phyloP scores from a whole-genome alignment of 2,329 filamentous ascomycete genomes.

The Cucurbitaria berberidis region DNA sequence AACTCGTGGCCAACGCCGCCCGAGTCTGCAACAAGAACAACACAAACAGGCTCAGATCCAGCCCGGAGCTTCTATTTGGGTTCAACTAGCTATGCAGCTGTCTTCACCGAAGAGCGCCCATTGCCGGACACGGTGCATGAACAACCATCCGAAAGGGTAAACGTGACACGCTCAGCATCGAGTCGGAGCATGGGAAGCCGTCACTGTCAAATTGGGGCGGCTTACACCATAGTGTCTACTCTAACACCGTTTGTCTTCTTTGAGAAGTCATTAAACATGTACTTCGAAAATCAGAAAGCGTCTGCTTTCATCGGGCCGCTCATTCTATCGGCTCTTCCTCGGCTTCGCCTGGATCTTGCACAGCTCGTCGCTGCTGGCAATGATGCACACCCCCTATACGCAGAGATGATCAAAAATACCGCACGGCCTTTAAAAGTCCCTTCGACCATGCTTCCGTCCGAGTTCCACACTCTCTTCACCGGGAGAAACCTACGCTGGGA shows the following conservation, averaged over 20 bases:
- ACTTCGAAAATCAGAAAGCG: slow-evolving; percentile 36
- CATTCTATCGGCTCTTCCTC: slow-evolving; percentile 38
- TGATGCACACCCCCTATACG: slow-evolving; percentile 29
- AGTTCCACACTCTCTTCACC: slow-evolving; percentile 44
- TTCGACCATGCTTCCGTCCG: slow-evolving; percentile 36
- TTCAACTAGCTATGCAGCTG: slow-evolving; percentile 46
- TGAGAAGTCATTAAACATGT: slow-evolving; percentile 34
- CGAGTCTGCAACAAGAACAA: slow-evolving; percentile 30
- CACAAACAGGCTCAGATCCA: slow-evolving; percentile 28
- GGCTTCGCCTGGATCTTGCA: slow-evolving; percentile 39
- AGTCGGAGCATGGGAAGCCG: slow-evolving; percentile 29
- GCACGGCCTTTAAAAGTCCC: slow-evolving; percentile 40
- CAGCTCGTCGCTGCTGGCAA: slow-evolving; percentile 24
- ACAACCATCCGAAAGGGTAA: slow-evolving; percentile 34
- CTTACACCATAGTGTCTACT: slow-evolving; percentile 36
- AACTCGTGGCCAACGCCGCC: slow-evolving; percentile 41
- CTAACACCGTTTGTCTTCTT: slow-evolving; percentile 38
- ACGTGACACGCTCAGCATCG: slow-evolving; percentile 27
- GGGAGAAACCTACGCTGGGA: slow-evolving; percentile 46
- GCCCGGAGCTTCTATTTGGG: slow-evolving; percentile 42
- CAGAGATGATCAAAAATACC: slow-evolving; percentile 43
- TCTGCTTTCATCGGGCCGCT: slow-evolving; percentile 37
- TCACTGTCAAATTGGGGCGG: slow-evolving; percentile 39
- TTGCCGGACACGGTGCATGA: slow-evolving; percentile 40
- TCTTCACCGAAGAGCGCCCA: slow-evolving; percentile 40